Conservation (phyloP, 129 eudicot genomes). For the Kitagawia praeruptora region DNA sequence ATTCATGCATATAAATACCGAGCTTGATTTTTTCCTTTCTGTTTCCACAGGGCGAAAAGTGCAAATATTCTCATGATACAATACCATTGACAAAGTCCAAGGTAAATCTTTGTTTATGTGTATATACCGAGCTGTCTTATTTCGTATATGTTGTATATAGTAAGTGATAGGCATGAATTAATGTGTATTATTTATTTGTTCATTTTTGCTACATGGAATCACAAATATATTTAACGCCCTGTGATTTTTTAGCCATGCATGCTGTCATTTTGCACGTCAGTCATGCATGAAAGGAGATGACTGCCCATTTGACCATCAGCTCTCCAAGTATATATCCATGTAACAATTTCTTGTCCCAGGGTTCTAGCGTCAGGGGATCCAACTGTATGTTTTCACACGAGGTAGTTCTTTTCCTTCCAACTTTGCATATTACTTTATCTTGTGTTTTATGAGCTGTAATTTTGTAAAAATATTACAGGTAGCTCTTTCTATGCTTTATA, state of each 20-base stretch:
- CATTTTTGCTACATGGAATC: neutral
- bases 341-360: constrained; percentile 33
- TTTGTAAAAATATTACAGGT: neutral
- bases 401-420: constrained; percentile 28
- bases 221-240: neutral
- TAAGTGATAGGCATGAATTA: neutral
- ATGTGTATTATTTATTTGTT: neutral
- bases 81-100: constrained; percentile 78
- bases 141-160: neutral
- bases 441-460: neutral
- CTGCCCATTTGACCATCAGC: constrained; percentile 81
- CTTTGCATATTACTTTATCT: neutral
- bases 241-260: constrained; percentile 55
- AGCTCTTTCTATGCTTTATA: neutral
- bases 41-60: constrained; percentile 69
- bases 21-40: neutral
- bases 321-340: constrained; percentile 90
- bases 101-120: constrained; percentile 25
- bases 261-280: constrained; percentile 70
- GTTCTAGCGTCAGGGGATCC: constrained; percentile 71
- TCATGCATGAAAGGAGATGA: constrained; percentile 94
- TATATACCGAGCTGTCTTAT: neutral
- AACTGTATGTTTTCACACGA: constrained; percentile 75
- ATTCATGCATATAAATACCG: neutral
- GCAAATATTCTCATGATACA: constrained; percentile 85